Conservation (phyloP, 2,329 filamentous ascomycete genomes). For the Clonostachys rhizophaga region DNA sequence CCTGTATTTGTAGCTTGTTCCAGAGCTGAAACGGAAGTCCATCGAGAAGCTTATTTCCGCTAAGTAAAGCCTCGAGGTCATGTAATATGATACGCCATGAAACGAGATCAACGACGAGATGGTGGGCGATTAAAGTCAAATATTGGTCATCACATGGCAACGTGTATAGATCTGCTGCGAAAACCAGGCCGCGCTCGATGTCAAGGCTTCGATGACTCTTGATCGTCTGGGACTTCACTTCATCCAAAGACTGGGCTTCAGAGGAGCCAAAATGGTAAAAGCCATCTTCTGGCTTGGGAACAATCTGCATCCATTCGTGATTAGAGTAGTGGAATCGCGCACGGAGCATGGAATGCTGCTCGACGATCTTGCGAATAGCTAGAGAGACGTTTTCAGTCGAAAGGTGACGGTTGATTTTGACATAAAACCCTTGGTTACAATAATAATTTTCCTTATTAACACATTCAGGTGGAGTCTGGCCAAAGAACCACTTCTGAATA, state of each 20-base stretch:
- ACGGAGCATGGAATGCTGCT: constrained; percentile 8
- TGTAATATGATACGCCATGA: constrained; percentile 38
- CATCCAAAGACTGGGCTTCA: not conserved
- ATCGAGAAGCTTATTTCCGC: constrained; percentile 9
- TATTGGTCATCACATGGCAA: constrained; percentile 4
- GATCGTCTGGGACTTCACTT: not conserved
- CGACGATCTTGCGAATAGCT: constrained; percentile 2
- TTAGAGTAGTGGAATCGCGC: constrained; percentile 2
- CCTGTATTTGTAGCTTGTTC: constrained; percentile 19
- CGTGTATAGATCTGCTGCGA: constrained; percentile 8
- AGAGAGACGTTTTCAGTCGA: not conserved
- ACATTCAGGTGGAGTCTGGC: not conserved
- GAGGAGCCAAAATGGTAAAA: not conserved
- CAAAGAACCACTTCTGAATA: constrained; percentile 6
- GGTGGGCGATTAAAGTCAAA: constrained; percentile 26
- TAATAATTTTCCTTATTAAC: not conserved
- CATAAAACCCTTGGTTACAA: constrained; percentile 9
- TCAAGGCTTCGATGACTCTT: constrained; percentile 4
- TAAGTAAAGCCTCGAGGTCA: constrained; percentile 32
- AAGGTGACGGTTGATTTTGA: not conserved
- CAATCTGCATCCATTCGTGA: constrained; percentile 3
- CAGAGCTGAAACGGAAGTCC: constrained; percentile 30
- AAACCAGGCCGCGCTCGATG: constrained; percentile 4
- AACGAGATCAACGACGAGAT: constrained; percentile 36
- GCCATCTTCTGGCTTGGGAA: constrained; percentile 1